These are phyloP conservation scores for Ceratocystis albifundus DNA, from an alignment of 2,329 filamentous ascomycete genomes.

Conservation along the genomic window DNA sequence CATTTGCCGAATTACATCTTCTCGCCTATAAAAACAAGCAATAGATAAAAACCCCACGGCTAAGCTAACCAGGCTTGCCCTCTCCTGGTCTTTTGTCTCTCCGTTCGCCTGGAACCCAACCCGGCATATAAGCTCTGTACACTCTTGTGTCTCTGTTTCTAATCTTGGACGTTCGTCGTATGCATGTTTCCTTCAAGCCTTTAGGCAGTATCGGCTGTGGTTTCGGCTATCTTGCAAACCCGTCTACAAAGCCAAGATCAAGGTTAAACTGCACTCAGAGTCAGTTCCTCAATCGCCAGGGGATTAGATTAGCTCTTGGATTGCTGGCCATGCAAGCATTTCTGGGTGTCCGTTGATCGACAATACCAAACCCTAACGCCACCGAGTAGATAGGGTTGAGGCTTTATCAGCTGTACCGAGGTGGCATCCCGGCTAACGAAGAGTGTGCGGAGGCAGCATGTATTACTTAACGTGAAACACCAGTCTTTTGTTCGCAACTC, in stretches of 20 bases:
- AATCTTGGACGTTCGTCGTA: neutral
- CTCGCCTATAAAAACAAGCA: too few relatives aligned
- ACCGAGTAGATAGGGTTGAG: neutral
- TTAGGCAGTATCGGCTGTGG: neutral
- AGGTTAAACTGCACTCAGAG: neutral
- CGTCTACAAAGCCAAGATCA: neutral
- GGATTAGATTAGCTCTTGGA: neutral
- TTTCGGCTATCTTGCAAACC: slow-evolving; percentile 1
- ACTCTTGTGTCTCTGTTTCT: neutral
- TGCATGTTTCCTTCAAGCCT: neutral
- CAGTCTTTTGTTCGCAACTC: neutral
- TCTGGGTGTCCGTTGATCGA: neutral
- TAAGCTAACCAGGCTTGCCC: too few relatives aligned
- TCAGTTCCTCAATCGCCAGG: neutral
- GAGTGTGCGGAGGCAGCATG: neutral
- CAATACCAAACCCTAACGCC: neutral
- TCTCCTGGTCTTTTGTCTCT: neutral
- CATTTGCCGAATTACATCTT: too few relatives aligned
- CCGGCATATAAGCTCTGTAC: neutral
- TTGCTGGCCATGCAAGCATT: neutral
- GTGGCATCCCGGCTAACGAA: slow-evolving; percentile 10
- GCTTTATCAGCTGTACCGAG: slow-evolving; percentile 13
- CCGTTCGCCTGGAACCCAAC: neutral
- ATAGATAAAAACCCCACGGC: too few relatives aligned
- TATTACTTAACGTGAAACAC: slow-evolving; percentile 5